Conservation (phyloP, 1,139 yeast species). For the Geotrichum carabidarum region DNA sequence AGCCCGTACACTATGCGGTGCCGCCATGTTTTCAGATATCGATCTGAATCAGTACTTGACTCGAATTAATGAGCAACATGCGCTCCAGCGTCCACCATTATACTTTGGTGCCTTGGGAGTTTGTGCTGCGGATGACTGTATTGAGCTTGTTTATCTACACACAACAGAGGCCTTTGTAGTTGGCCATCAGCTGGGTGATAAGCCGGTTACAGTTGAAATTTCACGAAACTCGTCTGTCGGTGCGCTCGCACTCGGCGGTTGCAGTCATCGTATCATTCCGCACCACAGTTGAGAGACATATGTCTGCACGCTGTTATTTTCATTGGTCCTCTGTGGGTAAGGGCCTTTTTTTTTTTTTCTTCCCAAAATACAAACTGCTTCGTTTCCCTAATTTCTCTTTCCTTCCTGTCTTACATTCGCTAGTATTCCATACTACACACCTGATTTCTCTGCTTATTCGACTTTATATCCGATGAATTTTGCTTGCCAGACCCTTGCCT, state of each 20-base stretch:
- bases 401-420: neutral
- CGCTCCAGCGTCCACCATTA: conserved; percentile 25
- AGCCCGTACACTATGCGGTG: conserved; percentile 22
- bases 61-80: conserved; percentile 1
- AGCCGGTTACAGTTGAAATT: conserved; percentile 1
- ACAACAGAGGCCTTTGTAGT: conserved; percentile 29
- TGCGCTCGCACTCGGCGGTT: conserved; percentile 2
- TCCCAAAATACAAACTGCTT: neutral
- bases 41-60: neutral
- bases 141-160: conserved; percentile 24
- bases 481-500: neutral
- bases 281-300: neutral
- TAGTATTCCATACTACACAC: neutral
- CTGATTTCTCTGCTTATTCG: neutral
- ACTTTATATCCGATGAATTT: neutral
- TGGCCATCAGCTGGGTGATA: conserved; percentile 20
- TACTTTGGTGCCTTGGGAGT: conserved; percentile 28
- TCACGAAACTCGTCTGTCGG: conserved; percentile 14
- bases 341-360: neutral
- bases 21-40: neutral
- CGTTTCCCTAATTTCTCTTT: neutral
- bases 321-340: neutral
- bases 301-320: neutral
- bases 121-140: conserved; percentile 1
- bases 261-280: neutral